A percentile compares a stretch with the other conserved stretches of the same genome.
Conservation (phyloP, 2,329 filamentous ascomycete species). For the Fusarium sp. region DNA sequence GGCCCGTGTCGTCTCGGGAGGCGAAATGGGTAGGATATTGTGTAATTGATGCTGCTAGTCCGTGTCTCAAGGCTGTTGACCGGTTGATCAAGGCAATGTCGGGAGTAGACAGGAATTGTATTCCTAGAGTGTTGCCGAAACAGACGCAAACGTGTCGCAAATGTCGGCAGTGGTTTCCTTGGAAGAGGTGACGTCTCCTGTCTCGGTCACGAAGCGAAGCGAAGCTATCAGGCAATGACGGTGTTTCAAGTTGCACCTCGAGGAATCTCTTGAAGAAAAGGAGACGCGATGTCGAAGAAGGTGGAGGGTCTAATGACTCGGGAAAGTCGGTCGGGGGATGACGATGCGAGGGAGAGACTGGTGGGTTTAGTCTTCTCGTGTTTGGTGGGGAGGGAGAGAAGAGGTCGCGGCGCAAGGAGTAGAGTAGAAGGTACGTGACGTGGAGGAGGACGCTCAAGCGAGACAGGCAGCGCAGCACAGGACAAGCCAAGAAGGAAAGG, state of each 20-base stretch:
- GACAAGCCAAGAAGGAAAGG: background rate
- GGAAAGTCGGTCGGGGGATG: background rate
- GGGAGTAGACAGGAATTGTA: background rate
- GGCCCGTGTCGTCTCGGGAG: slow-evolving; percentile 22
- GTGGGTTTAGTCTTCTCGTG: background rate
- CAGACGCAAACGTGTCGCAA: slow-evolving; percentile 13
- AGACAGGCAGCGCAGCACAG: background rate
- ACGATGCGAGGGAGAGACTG: background rate
- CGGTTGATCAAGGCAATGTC: slow-evolving; percentile 3
- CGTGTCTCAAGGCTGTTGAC: slow-evolving; percentile 11
- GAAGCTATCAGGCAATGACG: background rate
- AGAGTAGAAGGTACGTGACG: slow-evolving; percentile 10
- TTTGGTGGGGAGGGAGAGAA: slow-evolving; percentile 12
- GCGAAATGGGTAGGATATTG: slow-evolving; percentile 23
- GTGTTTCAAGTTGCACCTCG: background rate
- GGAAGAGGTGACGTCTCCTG: background rate
- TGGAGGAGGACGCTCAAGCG: background rate
- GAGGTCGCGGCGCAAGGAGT: slow-evolving; percentile 3
- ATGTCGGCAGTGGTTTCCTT: slow-evolving; percentile 11
- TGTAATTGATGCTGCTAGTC: slow-evolving; percentile 12
- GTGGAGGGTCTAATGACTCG: background rate
- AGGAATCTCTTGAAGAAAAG: background rate
- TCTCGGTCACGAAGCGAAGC: background rate
- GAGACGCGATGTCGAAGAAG: background rate
- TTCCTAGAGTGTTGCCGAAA: background rate